Evolutionary conservation across 1,139 yeast genomes (phyloP), one percentile per base, ranked within the genome.

Genomic region (Hemisphaericaspora xylanilytica): DNA sequence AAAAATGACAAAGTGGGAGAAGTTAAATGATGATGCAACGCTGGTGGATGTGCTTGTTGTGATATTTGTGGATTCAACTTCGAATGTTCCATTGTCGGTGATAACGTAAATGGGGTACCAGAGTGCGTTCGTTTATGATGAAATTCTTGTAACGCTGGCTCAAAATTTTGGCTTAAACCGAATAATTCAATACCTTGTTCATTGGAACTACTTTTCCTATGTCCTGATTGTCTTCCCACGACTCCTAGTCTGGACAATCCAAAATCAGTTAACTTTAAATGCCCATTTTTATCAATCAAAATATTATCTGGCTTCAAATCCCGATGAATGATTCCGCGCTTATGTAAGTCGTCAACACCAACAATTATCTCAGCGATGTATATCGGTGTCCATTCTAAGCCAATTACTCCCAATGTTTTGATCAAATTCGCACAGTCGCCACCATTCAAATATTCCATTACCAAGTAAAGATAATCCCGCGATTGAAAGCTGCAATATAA

Each of bases 381-480:
- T 48, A 85, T 73, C 45, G 75, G 80, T 0, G 95, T 83, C 98
- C 98, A 92, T 42, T 82, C 85, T 40, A 86, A 81, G 1, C 96
- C 87, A 29, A 87, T 64, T 2, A 84, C 82, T 0, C 95, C 96
- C 58, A 90, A 69, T 59, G 81, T 80, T 50, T 87, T 86, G 24
- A 94, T 66, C 36, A 94, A 66, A 0, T 96, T 85, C 0, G 97
- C 95, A 56, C 95, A 80, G 59, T 94, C 99, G 21, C 99, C 99
- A 29, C 98, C 98, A 50, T 86, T 88, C 35, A 92, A 67, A 57
- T 89, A 94, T 58, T 94, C 98, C 97, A 94, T 92, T 2, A 94
- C 98, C 49, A 94, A 69, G 55, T 87, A 94, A 20, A 94, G 68
- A 55, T 85, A 89, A 48, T 89, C 95, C 40, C 79, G 79, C 42